phyloP scores from a whole-genome alignment of 1,139 yeast genomes.

The Spathaspora sp. region DNA sequence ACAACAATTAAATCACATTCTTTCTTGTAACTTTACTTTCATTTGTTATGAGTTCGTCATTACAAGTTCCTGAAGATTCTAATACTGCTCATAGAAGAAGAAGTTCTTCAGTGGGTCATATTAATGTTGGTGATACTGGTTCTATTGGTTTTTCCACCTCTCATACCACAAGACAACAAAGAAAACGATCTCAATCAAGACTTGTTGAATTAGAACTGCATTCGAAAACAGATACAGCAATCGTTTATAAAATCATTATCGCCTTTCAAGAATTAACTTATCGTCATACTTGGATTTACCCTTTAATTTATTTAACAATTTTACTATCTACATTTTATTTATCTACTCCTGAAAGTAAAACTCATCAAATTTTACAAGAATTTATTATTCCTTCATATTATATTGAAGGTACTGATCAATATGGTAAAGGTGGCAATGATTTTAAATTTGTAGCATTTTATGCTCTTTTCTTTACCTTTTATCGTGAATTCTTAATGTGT shows the following conservation, averaged over 20 bases:
- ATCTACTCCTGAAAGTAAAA: slow-evolving; percentile 51
- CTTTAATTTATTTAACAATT: slow-evolving; percentile 48
- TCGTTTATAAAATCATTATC: slow-evolving; percentile 49
- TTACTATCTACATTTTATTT: slow-evolving; percentile 42
- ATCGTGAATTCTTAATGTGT: slow-evolving; percentile 91
- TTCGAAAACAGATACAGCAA: slow-evolving; percentile 38
- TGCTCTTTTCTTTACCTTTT: slow-evolving; percentile 84
- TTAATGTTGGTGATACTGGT: slow-evolving; percentile 54
- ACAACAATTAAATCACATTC: no score
- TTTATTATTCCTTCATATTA: slow-evolving; percentile 71
- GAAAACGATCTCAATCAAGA: slow-evolving; percentile 35
- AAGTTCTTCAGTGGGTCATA: slow-evolving; percentile 57
- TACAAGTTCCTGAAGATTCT: neutral
- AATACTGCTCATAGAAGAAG: slow-evolving; percentile 31
- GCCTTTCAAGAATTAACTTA: slow-evolving; percentile 61
- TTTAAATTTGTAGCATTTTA: slow-evolving; percentile 75
- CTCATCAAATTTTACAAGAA: slow-evolving; percentile 58
- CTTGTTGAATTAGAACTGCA: slow-evolving; percentile 27
- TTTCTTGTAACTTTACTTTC: no score
- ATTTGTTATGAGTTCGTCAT: neutral
- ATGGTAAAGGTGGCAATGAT: slow-evolving; percentile 88
- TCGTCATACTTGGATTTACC: slow-evolving; percentile 80
- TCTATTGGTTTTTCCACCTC: slow-evolving; percentile 52
- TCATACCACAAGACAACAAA: slow-evolving; percentile 36
- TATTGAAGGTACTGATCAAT: slow-evolving; percentile 55